Conservation (phyloP, 164 flowering plant species). For the Berberis vulgaris region DNA sequence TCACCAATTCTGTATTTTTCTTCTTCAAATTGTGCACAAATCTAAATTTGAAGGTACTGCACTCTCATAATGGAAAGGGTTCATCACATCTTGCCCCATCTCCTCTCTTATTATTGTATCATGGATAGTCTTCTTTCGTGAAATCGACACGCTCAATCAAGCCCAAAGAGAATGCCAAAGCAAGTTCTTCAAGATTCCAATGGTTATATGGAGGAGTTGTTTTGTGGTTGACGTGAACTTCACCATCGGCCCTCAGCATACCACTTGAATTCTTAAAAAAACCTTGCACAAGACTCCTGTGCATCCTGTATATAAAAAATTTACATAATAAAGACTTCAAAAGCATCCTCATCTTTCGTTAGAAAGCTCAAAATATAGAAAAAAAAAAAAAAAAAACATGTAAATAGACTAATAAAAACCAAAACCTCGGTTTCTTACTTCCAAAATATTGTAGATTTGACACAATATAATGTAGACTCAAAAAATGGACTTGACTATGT, state of each 20-base stretch:
- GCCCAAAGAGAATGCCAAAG: slow-evolving; percentile 14
- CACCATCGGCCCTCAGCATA: slow-evolving; percentile 45
- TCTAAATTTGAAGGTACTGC: slow-evolving; percentile 34
- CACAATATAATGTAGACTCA: too few relatives aligned
- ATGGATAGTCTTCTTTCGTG: slow-evolving; percentile 27
- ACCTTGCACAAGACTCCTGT: slow-evolving; percentile 31
- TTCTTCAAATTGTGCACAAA: slow-evolving; percentile 6
- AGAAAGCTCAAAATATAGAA: too few relatives aligned
- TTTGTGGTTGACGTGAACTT: slow-evolving; percentile 58
- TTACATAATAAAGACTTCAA: too few relatives aligned
- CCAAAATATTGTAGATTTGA: too few relatives aligned
- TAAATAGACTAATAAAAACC: too few relatives aligned
- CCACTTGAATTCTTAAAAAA: slow-evolving; percentile 36
- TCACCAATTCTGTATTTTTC: neutral
- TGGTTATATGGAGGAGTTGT: slow-evolving; percentile 26
- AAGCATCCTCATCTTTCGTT: too few relatives aligned
- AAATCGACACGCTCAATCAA: slow-evolving; percentile 26
- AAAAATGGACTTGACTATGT: too few relatives aligned
- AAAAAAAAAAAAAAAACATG: too few relatives aligned
- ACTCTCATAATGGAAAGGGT: slow-evolving; percentile 27
- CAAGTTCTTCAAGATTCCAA: slow-evolving; percentile 51
- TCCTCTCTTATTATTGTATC: slow-evolving; percentile 41
- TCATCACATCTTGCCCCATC: slow-evolving; percentile 20
- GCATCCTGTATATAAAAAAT: slow-evolving; percentile 33
- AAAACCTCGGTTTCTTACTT: too few relatives aligned